Conservation (phyloP, 352 stramenopile genomes). For the Phytophthora constricta region DNA sequence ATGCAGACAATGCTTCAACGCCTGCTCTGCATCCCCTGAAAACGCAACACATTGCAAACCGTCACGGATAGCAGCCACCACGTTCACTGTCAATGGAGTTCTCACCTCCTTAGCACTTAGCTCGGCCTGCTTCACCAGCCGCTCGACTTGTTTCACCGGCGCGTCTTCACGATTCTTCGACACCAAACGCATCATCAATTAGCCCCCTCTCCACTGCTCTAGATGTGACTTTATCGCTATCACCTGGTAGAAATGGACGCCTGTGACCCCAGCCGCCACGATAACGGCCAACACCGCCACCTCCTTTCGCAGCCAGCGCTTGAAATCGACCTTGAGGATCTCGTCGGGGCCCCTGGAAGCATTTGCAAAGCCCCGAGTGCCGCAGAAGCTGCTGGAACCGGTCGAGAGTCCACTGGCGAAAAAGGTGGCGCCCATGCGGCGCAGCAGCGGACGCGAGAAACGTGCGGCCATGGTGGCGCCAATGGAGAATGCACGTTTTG, state of each 20-base stretch:
- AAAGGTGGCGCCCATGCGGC: background rate
- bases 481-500: conserved; percentile 19
- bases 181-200: conserved; percentile 15
- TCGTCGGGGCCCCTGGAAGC: conserved; percentile 39
- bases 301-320: conserved; percentile 64
- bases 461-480: conserved; percentile 25
- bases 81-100: background rate
- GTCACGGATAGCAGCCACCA: background rate
- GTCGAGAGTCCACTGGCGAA: background rate
- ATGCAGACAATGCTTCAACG: conserved; percentile 72
- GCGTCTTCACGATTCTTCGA: conserved; percentile 65
- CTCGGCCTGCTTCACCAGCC: conserved; percentile 55
- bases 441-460: conserved; percentile 27
- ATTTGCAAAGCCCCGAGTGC: conserved; percentile 28
- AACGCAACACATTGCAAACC: background rate
- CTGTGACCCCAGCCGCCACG: conserved; percentile 49
- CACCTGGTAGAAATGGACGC: conserved; percentile 77
- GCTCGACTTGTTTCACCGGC: conserved; percentile 60
- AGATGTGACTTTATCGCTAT: background rate
- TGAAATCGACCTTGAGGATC: conserved; percentile 69
- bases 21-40: conserved; percentile 51
- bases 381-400: background rate
- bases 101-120: conserved; percentile 54
- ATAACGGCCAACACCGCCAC: conserved; percentile 51
- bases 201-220: background rate